phyloP scores from a whole-genome alignment of 257 asterid genomes.

The Datura wrightii region DNA sequence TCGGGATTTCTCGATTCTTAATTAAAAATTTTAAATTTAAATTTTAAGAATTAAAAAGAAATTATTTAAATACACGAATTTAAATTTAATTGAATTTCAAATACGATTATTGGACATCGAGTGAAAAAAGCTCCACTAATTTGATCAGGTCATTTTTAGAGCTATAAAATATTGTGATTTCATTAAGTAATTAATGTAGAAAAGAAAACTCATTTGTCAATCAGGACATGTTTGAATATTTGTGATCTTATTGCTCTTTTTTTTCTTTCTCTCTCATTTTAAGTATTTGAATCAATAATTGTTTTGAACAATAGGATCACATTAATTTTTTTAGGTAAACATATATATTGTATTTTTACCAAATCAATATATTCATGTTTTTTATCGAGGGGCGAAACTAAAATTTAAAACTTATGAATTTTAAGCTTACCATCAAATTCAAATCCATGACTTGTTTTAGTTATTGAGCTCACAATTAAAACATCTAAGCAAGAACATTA shows the following conservation, averaged over 20 bases:
- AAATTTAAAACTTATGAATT: too few species aligned
- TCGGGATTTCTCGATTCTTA: not conserved
- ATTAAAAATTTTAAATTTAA: too few species aligned
- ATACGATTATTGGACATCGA: too few species aligned
- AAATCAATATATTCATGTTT: too few species aligned
- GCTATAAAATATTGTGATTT: not conserved
- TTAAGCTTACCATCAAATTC: too few species aligned
- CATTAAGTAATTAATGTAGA: not conserved
- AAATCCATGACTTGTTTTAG: not conserved
- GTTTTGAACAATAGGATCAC: not conserved
- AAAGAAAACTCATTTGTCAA: constrained; percentile 3
- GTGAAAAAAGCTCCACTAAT: too few species aligned
- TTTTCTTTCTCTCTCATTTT: not conserved
- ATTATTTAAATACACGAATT: too few species aligned
- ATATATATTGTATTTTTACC: not conserved
- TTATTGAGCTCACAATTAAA: not conserved
- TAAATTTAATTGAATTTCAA: too few species aligned
- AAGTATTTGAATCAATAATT: not conserved
- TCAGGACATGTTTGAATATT: not conserved
- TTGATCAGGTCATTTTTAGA: not conserved
- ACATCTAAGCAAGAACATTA: not conserved
- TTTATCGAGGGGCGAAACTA: too few species aligned
- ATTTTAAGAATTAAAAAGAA: too few species aligned
- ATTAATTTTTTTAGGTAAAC: not conserved
- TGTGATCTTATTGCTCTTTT: not conserved